Evolutionary conservation across 2,329 filamentous ascomycete genomes (phyloP).

Genomic region (Fusarium sp.): DNA sequence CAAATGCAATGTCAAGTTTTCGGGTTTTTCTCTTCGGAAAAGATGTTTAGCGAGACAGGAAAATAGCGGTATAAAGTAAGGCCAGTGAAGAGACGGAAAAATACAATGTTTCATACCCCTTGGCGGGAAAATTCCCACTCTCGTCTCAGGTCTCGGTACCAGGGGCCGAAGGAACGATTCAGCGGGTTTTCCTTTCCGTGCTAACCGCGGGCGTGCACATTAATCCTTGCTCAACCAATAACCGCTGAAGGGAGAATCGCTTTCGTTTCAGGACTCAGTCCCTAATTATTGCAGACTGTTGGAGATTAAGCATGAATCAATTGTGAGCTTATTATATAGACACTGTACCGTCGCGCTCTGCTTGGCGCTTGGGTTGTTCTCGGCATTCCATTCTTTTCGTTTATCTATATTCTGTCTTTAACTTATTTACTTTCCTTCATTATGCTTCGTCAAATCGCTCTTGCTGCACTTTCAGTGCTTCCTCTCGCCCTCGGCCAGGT

Average conservation of each 20-base stretch:
- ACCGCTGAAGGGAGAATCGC: constrained; percentile 8
- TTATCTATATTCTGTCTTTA: constrained; percentile 6
- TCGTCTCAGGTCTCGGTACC: constrained; percentile 30
- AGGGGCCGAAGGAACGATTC: constrained; percentile 29
- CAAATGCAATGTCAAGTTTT: too few relatives aligned
- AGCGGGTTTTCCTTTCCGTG: constrained; percentile 31
- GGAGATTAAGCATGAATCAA: neutral
- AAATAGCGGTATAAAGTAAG: neutral
- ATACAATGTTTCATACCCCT: constrained; percentile 39
- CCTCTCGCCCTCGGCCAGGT: constrained; percentile 67
- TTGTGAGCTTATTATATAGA: constrained; percentile 18
- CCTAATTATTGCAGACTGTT: constrained; percentile 15
- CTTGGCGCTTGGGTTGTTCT: constrained; percentile 19
- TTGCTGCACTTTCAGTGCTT: constrained; percentile 62
- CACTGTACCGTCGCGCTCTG: neutral
- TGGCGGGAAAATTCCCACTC: constrained; percentile 28
- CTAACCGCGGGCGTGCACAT: constrained; percentile 13
- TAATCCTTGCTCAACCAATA: constrained; percentile 18
- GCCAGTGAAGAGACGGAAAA: constrained; percentile 25
- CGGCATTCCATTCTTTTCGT: constrained; percentile 17
- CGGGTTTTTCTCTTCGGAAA: too few relatives aligned
- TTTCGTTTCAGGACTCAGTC: constrained; percentile 29
- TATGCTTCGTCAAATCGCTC: constrained; percentile 58
- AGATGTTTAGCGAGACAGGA: too few relatives aligned
- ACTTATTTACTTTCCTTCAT: constrained; percentile 2